Base-by-base conservation (phyloP, 805 yeast genomes). In the Kodamaea laetipori region DNA sequence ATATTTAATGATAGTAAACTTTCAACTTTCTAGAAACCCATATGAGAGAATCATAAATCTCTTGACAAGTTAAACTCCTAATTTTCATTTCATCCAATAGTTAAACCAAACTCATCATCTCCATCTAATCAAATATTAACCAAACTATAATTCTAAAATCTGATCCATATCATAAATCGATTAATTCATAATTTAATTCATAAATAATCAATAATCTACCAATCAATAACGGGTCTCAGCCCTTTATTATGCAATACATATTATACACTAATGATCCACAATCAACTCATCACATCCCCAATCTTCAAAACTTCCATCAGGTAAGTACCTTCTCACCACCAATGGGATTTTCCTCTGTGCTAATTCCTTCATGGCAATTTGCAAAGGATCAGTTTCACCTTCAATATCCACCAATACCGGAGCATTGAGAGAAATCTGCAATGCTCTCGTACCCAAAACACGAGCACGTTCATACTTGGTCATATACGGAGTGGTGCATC, bases 261-360 rank as follows among this genome's bases (percentile, higher is more conserved):
- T 31, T 39, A 31, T 31, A 31, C 37, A 31, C 32, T 69, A 81
- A 58, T 75, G 80, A 64, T 94, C 98, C 45, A 90, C 87, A 61
- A 94, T 90, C 60, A 94, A 78, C 69, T 94, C 99, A 66, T 94
- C 98, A 59, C 96, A 94, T 41, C 97, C 96, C 99, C 99, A 94
- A 63, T 94, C 99, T 70, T 94, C 99, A 59, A 81, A 92, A 41
- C 95, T 81, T 4, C 98, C 96, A 63, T 95, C 99, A 3, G 99
- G 99, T 55, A 94, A 76, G 62, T 89, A 95, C 67, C 99, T 79
- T 77, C 99, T 82, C 38, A 94, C 87, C 36, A 95, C 95, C 57
- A 94, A 76, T 1, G 99, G 99, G 45, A 95, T 90, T 65, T 90
- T 94, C 66, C 87, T 82, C 66, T 94, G 98, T 1, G 95, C 80